Percentiles rank a stretch among this genome's conserved stretches.
Conservation (phyloP, 2,329 filamentous ascomycete genomes). For the Xylariaceae sp. region DNA sequence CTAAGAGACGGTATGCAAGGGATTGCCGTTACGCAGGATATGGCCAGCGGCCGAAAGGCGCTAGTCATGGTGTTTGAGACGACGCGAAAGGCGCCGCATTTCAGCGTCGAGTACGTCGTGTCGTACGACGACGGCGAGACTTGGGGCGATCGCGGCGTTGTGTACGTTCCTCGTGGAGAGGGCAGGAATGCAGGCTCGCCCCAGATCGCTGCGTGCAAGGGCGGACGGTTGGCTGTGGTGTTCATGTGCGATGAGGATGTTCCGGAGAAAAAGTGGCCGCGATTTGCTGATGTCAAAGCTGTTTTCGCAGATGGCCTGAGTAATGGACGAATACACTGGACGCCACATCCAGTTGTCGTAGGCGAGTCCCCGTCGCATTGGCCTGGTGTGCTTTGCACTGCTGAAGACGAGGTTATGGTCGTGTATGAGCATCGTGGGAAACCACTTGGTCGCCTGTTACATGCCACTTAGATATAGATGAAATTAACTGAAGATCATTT, state of each 20-base stretch:
- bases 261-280: slow-evolving; percentile 34
- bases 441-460: slow-evolving; percentile 26
- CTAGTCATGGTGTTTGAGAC: slow-evolving; percentile 46
- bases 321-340: slow-evolving; percentile 34
- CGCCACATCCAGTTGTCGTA: slow-evolving; percentile 28
- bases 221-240: slow-evolving; percentile 38
- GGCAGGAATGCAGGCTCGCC: slow-evolving; percentile 41
- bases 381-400: slow-evolving; percentile 34
- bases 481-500: no score
- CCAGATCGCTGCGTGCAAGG: slow-evolving; percentile 39
- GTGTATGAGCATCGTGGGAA: slow-evolving; percentile 28
- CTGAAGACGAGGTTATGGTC: slow-evolving; percentile 27
- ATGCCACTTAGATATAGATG: background rate
- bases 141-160: slow-evolving; percentile 38
- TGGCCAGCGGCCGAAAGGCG: slow-evolving; percentile 26
- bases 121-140: slow-evolving; percentile 41
- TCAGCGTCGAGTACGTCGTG: slow-evolving; percentile 41
- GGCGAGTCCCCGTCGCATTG: slow-evolving; percentile 26
- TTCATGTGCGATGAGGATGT: slow-evolving; percentile 47
- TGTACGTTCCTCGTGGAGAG: slow-evolving; percentile 34
- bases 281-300: slow-evolving; percentile 38
- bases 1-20: slow-evolving; percentile 44
- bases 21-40: slow-evolving; percentile 30
- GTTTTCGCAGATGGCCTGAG: slow-evolving; percentile 34
- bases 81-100: slow-evolving; percentile 35